Base-by-base conservation (phyloP, 345 rosid genomes). In the Eucalyptus pauciflora region DNA sequence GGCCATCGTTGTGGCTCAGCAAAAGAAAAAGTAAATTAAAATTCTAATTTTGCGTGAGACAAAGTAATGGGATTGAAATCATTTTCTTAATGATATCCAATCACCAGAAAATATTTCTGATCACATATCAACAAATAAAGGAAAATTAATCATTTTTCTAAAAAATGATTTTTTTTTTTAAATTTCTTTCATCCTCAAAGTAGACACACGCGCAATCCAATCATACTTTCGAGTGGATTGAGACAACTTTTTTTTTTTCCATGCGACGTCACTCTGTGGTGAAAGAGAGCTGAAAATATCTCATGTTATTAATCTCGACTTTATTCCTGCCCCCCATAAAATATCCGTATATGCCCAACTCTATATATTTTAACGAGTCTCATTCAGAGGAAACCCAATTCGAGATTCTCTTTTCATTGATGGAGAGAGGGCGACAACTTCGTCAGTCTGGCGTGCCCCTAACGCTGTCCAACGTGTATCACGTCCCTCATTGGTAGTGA, bases 31-130 rank as follows among this genome's bases (percentile, higher is more conserved):
- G 3, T 29, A 29, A 64, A 2, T 64, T 8, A 64, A 64, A 64
- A 67, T 67, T 67, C 4, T 4, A 15, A 15, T 67, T 67, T 67
- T 1, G 9, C 3, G 0, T n/a, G 2, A 31, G 5, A 67, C 5
- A 67, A n/a, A 67, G 5, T 31, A 3, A 31, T 67, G 6, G 5
- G 11, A 67, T n/a, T 31, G 3, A 31, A 67, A 31, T 67, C 2
- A 31, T 31, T 67, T 67, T 67, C 5, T 7, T 14, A 67, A 67
- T 4, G 6, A 67, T 17, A 67, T 67, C 6, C 3, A 15, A 67
- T 1, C 18, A 67, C 1, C 3, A n/a, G 3, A n/a, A 29, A 64
- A n/a, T 1, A 64, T 7, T 29, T 62, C 0, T 1, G 0, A 7
- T 2, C 8, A 29, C 4, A 7, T 64, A n/a, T n/a, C 10, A n/a